Percentiles rank a stretch among this genome's conserved stretches.
These are phyloP conservation scores for Prasinococcaceae sp. DNA, from an alignment of 139 green algal genomes.

Conservation along the genomic window DNA sequence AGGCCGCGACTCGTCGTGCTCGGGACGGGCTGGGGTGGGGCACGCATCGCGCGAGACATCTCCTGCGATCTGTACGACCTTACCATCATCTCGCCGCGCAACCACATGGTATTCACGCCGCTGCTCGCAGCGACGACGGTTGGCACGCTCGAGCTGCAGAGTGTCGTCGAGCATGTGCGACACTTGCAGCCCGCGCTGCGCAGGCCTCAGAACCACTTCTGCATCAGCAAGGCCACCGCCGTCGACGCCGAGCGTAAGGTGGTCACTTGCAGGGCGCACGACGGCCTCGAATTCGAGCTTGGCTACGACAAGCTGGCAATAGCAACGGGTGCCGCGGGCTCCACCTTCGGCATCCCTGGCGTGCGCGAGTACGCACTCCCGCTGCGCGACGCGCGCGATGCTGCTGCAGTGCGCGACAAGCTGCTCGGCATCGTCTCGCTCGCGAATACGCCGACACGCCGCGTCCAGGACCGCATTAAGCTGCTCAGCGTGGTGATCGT, in stretches of 20 bases:
- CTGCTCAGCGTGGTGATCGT: slow-evolving; percentile 71
- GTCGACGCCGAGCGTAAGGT: slow-evolving; percentile 23
- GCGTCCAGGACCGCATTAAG: slow-evolving; percentile 23
- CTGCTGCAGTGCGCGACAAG: slow-evolving; percentile 32
- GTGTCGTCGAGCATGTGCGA: slow-evolving; percentile 46
- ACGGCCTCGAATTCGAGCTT: slow-evolving; percentile 41
- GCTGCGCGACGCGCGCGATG: slow-evolving; percentile 49
- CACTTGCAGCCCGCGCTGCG: slow-evolving; percentile 52
- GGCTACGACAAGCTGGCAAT: slow-evolving; percentile 64
- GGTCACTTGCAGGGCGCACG: slow-evolving; percentile 31
- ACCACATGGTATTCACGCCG: slow-evolving; percentile 78
- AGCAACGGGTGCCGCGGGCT: slow-evolving; percentile 54
- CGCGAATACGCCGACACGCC: slow-evolving; percentile 34
- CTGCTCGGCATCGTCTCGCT: slow-evolving; percentile 55
- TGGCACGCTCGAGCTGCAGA: slow-evolving; percentile 60
- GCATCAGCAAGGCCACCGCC: background rate
- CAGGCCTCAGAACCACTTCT: slow-evolving; percentile 21
- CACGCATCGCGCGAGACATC: slow-evolving; percentile 48
- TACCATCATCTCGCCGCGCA: slow-evolving; percentile 53
- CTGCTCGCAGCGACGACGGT: slow-evolving; percentile 57
- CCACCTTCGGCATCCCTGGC: slow-evolving; percentile 72
- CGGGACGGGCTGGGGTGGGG: slow-evolving; percentile 61
- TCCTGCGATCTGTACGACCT: slow-evolving; percentile 54
- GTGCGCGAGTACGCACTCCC: slow-evolving; percentile 60
- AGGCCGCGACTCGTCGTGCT: slow-evolving; percentile 54